Evolutionary conservation across 352 stramenopile genomes (phyloP).

Genomic region (Lagenidium giganteum): DNA sequence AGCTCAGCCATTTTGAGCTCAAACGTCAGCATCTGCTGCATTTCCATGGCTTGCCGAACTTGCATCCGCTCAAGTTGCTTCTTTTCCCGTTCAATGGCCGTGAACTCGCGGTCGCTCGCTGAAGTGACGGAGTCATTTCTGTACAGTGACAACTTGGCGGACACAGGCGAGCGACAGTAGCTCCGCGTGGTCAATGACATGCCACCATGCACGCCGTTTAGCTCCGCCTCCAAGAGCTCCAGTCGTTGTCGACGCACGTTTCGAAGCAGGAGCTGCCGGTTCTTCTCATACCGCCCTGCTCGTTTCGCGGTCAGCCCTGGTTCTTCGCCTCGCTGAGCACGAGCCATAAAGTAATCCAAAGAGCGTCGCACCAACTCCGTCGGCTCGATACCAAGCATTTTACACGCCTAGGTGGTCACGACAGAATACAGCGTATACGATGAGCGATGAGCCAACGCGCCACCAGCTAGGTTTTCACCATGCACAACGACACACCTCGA

Average conservation of each 20-base stretch:
- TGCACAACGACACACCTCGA: conserved; percentile 41
- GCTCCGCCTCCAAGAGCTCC: conserved; percentile 52
- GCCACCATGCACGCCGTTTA: conserved; percentile 29
- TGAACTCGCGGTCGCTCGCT: conserved; percentile 27
- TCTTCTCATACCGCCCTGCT: conserved; percentile 52
- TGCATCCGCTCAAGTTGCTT: conserved; percentile 66
- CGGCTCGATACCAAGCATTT: conserved; percentile 65
- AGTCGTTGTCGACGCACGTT: conserved; percentile 44
- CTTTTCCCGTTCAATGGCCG: conserved; percentile 62
- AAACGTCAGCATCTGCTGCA: conserved; percentile 70
- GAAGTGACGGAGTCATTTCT: conserved; percentile 15
- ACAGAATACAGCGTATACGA: neutral
- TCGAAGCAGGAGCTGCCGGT: conserved; percentile 37
- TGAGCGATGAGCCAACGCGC: too few species aligned
- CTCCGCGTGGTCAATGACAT: conserved; percentile 56
- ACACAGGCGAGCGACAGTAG: conserved; percentile 42
- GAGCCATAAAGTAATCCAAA: conserved; percentile 49
- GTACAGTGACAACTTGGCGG: conserved; percentile 24
- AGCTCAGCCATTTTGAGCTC: conserved; percentile 60
- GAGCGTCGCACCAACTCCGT: conserved; percentile 54
- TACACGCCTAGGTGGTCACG: conserved; percentile 34
- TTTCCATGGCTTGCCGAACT: conserved; percentile 51
- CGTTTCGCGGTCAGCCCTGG: conserved; percentile 42
- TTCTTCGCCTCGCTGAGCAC: conserved; percentile 20
- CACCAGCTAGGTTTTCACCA: too few species aligned